Conservation (phyloP, 2,329 filamentous ascomycete species). For the Akanthomyces uredinophilus region DNA sequence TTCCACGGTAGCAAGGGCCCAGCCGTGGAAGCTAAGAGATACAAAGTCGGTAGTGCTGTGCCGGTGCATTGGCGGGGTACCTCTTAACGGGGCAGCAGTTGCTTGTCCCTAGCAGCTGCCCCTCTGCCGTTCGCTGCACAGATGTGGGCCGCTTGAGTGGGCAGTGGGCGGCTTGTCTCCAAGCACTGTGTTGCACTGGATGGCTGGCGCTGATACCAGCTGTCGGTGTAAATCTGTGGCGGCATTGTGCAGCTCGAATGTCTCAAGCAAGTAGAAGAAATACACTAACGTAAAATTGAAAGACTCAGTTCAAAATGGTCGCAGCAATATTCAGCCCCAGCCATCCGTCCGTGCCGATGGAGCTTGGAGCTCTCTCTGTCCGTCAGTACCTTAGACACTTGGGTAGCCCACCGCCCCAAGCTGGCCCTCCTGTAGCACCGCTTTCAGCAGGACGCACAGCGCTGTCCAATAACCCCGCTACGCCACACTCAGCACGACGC, state of each 20-base stretch:
- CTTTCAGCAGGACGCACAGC: neutral
- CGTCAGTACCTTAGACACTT: too few relatives aligned
- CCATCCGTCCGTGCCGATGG: too few relatives aligned
- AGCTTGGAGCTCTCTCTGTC: too few relatives aligned
- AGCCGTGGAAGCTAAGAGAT: neutral
- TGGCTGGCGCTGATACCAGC: neutral
- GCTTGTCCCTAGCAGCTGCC: neutral
- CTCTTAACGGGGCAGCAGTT: neutral
- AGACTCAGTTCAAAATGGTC: neutral
- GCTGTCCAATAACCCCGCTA: neutral
- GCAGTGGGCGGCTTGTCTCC: neutral
- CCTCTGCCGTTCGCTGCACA: neutral
- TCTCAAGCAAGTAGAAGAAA: neutral
- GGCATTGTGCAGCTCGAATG: neutral
- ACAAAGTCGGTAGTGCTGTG: neutral
- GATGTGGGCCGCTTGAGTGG: neutral
- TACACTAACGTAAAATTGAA: neutral
- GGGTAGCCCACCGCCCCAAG: neutral
- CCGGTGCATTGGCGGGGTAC: neutral
- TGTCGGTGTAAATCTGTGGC: neutral
- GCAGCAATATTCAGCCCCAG: neutral
- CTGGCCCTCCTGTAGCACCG: neutral
- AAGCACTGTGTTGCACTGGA: neutral
- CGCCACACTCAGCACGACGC: neutral
- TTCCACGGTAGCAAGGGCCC: constrained; percentile 4